A percentile compares a stretch with the other conserved stretches of the same genome.
These are phyloP conservation scores for Pichia cabralensis DNA, from an alignment of 805 yeast genomes.

Conservation along the genomic window DNA sequence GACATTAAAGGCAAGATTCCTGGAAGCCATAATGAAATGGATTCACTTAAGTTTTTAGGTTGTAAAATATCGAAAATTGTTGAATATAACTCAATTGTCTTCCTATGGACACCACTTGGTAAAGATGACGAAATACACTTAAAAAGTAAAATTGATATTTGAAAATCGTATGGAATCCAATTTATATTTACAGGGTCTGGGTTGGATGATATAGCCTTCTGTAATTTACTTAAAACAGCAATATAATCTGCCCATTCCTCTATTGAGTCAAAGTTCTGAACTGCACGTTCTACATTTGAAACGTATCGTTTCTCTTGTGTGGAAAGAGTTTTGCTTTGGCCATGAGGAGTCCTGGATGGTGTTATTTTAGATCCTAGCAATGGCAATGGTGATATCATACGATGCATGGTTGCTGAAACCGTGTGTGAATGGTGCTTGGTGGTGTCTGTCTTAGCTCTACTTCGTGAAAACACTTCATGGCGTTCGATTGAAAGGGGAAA, in stretches of 20 bases:
- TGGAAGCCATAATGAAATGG: constrained; percentile 76
- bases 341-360: constrained; percentile 8
- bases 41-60: constrained; percentile 38
- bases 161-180: constrained; percentile 59
- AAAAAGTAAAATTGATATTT: constrained; percentile 62
- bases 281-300: constrained; percentile 60
- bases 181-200: constrained; percentile 31
- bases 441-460: too few relatives aligned
- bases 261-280: constrained; percentile 67
- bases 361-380: too few relatives aligned
- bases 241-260: constrained; percentile 99
- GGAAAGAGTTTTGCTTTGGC: constrained; percentile 23
- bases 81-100: constrained; percentile 69
- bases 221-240: constrained; percentile 71
- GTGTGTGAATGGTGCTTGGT: background rate
- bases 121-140: constrained; percentile 70
- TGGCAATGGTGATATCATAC: constrained; percentile 13
- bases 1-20: constrained; percentile 86
- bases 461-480: too few relatives aligned
- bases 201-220: constrained; percentile 53
- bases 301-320: constrained; percentile 62
- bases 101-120: constrained; percentile 95
- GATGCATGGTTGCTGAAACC: constrained; percentile 6
- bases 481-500: too few relatives aligned
- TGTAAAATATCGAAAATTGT: constrained; percentile 59